These are phyloP conservation scores for Carallia pectinifolia DNA, from an alignment of 345 rosid species.

Conservation along the genomic window DNA sequence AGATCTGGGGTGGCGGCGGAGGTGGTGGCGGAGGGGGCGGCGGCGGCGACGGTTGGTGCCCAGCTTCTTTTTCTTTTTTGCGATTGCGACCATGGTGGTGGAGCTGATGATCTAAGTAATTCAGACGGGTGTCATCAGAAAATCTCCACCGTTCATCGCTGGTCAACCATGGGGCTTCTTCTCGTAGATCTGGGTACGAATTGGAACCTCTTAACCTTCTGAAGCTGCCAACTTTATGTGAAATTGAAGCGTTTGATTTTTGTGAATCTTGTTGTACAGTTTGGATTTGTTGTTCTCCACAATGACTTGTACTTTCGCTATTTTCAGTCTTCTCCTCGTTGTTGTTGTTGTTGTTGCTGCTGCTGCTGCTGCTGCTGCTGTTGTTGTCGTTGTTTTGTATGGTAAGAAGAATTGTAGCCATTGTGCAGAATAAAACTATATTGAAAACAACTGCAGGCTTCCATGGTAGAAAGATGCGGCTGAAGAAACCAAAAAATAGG, in stretches of 20 bases:
- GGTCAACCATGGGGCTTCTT: slow-evolving; percentile 32
- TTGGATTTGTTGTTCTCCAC: slow-evolving; percentile 24
- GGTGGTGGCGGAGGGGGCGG: slow-evolving; percentile 21
- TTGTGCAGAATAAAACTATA: slow-evolving; percentile 46
- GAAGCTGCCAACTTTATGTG: slow-evolving; percentile 13
- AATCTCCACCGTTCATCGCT: slow-evolving; percentile 60
- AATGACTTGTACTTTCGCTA: slow-evolving; percentile 1
- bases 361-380: too few species aligned
- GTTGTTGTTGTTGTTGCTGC: background rate
- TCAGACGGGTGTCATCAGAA: slow-evolving; percentile 59
- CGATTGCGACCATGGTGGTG: background rate
- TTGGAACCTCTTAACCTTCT: slow-evolving; percentile 52
- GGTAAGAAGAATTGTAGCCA: slow-evolving; percentile 69
- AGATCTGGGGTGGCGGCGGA: slow-evolving; percentile 49
- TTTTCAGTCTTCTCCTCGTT: background rate
- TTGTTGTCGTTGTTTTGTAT: slow-evolving; percentile 22
- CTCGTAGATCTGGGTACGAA: slow-evolving; percentile 78
- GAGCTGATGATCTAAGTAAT: slow-evolving; percentile 17
- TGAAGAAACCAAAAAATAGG: slow-evolving; percentile 49
- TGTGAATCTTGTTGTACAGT: slow-evolving; percentile 19
- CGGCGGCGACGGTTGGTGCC: background rate
- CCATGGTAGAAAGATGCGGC: slow-evolving; percentile 52
- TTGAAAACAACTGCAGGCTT: slow-evolving; percentile 68
- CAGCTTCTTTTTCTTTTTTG: slow-evolving; percentile 6
- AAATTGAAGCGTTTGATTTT: slow-evolving; percentile 34